Base-by-base conservation (phyloP, 257 asterid species). In the Nicotiana obtusifolia region DNA sequence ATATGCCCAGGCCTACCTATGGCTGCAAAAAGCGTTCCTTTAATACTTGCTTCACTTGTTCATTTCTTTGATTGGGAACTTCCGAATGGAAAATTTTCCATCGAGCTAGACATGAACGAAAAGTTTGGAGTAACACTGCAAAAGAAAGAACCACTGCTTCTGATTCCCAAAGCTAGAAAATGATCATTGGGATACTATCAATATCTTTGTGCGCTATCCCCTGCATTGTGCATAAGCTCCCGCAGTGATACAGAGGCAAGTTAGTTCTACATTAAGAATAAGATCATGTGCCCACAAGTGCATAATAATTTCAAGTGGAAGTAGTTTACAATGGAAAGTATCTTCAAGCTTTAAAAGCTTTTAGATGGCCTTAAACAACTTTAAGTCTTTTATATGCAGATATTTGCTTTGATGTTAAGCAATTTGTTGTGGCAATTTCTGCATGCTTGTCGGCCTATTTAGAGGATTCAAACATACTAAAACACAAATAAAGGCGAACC, bases 1-100 rank as follows among this genome's bases (percentile, higher is more conserved):
- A 89, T 90, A 22, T 90, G 93, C 52, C 91, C 89, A 0, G 93
- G 91, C 9, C 30, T 84, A 26, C 83, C 88, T 5, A 86, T 90
- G 91, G 93, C 88, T 69, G 41, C 81, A 7, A 84, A 81, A 82
- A 82, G 57, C 1, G 33, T 85, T 31, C 84, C 86, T 16, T 53
- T 84, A 6, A 73, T 84, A 22, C 77, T 90, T 67, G 88, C 87
- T 30, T 28, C 85, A 4, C 62, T 88, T 79, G 56, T 83, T 20
- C 83, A 82, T 59, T 82, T 13, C 77, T 84, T 86, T 15, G 83
- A 90, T 52, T 90, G 92, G 89, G 66, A 86, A 2, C 59, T 77
- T 49, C 86, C 87, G 2, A 10, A 75, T 0, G 89, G 82, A 47
- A 47, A 31, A 31, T 64, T 65, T 62, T 65, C 37, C 0, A 1